Evolutionary conservation across 2,329 filamentous ascomycete species (phyloP).

Genomic region (Clarireedia hainanense): DNA sequence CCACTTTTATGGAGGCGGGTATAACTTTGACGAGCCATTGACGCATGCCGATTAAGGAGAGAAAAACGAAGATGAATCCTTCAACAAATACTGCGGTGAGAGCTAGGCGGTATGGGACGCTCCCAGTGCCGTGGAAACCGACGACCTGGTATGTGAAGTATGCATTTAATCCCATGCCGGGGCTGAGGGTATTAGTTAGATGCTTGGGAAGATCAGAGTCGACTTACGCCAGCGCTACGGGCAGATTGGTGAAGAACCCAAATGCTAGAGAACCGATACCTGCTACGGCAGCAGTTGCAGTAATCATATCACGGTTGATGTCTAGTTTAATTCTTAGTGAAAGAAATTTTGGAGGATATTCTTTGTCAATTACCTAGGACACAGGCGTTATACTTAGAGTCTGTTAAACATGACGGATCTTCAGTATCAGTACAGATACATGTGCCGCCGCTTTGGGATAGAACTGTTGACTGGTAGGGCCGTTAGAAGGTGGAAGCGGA

Average conservation of each 20-base stretch:
- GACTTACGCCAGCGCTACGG: slow-evolving; percentile 63
- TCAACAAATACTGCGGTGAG: slow-evolving; percentile 58
- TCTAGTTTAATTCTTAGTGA: background rate
- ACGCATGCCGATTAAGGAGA: slow-evolving; percentile 60
- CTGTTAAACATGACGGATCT: slow-evolving; percentile 19
- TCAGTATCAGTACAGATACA: slow-evolving; percentile 49
- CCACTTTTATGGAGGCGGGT: slow-evolving; percentile 56
- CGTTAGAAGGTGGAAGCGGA: background rate
- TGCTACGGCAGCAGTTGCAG: slow-evolving; percentile 72
- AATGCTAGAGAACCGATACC: slow-evolving; percentile 70
- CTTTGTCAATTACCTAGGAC: slow-evolving; percentile 27
- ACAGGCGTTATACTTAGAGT: slow-evolving; percentile 37
- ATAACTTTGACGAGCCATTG: slow-evolving; percentile 65
- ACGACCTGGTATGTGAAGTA: slow-evolving; percentile 63
- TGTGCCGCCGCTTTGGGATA: slow-evolving; percentile 68
- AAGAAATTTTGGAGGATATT: background rate
- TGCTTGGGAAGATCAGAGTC: slow-evolving; percentile 1
- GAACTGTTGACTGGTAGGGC: slow-evolving; percentile 55
- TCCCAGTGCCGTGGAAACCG: slow-evolving; percentile 48
- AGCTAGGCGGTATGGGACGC: slow-evolving; percentile 50
- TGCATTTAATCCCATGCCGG: slow-evolving; percentile 60
- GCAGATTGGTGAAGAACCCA: slow-evolving; percentile 74
- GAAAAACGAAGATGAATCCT: slow-evolving; percentile 55
- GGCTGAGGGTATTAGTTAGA: slow-evolving; percentile 34
- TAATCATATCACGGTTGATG: slow-evolving; percentile 56